Conservation (phyloP, 768 basidiomycete genomes). For the Rhizopogon vinicolor region DNA sequence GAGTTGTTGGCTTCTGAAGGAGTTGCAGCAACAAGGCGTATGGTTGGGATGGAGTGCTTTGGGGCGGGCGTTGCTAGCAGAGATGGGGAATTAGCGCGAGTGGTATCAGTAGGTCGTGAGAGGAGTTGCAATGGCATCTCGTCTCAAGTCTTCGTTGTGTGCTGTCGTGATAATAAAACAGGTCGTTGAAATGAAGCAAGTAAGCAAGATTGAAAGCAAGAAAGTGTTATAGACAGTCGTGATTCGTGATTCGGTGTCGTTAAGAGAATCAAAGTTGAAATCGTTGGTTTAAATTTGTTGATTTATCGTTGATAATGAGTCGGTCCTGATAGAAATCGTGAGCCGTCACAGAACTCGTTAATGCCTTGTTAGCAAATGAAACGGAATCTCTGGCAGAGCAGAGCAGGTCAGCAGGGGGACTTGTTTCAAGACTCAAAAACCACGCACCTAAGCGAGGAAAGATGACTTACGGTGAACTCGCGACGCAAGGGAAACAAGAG, state of each 20-base stretch:
- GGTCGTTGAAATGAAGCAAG: slow-evolving; percentile 6
- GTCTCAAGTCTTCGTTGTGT: slow-evolving; percentile 17
- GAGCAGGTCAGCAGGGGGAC: background rate
- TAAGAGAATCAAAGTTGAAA: slow-evolving; percentile 7
- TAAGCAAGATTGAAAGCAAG: background rate
- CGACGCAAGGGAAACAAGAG: slow-evolving; percentile 13
- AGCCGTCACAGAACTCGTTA: slow-evolving; percentile 18
- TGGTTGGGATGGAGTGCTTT: slow-evolving; percentile 47
- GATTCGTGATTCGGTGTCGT: slow-evolving; percentile 19
- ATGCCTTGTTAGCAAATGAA: slow-evolving; percentile 17
- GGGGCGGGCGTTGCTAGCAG: slow-evolving; percentile 21
- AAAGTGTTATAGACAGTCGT: slow-evolving; percentile 15
- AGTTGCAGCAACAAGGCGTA: slow-evolving; percentile 65
- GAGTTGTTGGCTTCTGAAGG: slow-evolving; percentile 40
- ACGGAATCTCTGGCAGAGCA: slow-evolving; percentile 5
- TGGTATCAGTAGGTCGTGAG: slow-evolving; percentile 24
- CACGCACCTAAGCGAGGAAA: slow-evolving; percentile 15
- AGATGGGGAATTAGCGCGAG: slow-evolving; percentile 23
- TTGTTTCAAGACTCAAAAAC: background rate
- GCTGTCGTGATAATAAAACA: slow-evolving; percentile 22
- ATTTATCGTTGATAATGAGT: slow-evolving; percentile 9
- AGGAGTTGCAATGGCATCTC: slow-evolving; percentile 24
- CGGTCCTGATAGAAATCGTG: slow-evolving; percentile 16
- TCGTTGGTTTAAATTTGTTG: slow-evolving; percentile 13
- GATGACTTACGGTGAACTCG: slow-evolving; percentile 24